Evolutionary conservation across 2,329 filamentous ascomycete species (phyloP).

Genomic region (Cercospora berteroae): DNA sequence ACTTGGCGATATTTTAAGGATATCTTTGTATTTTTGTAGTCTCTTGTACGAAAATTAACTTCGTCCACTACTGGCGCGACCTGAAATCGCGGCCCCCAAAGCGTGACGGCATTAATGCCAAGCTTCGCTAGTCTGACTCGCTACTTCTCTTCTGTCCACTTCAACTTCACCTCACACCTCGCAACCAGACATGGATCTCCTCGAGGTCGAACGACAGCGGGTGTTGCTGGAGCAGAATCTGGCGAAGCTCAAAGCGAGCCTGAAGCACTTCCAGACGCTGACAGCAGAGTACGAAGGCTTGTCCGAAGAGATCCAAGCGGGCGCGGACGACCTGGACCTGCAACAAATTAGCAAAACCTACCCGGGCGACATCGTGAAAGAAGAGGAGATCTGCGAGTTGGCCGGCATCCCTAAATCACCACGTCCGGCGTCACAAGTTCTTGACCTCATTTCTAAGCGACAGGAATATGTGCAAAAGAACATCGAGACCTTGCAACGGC

Average conservation of each 20-base stretch:
- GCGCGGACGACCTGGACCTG: slow-evolving; percentile 38
- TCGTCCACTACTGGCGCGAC: not conserved
- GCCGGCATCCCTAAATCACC: slow-evolving; percentile 47
- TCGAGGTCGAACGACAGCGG: slow-evolving; percentile 72
- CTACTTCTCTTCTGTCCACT: slow-evolving; percentile 3
- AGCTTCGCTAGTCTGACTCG: slow-evolving; percentile 1
- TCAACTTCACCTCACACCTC: slow-evolving; percentile 4
- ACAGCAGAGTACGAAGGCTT: slow-evolving; percentile 89
- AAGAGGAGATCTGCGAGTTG: slow-evolving; percentile 58
- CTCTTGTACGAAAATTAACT: not conserved
- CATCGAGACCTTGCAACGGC: slow-evolving; percentile 69
- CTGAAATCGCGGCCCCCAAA: not conserved
- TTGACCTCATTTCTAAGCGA: slow-evolving; percentile 67
- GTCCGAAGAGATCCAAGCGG: slow-evolving; percentile 71
- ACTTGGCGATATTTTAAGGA: not conserved
- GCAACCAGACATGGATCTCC: slow-evolving; percentile 44
- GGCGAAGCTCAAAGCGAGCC: slow-evolving; percentile 67
- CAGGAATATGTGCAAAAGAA: slow-evolving; percentile 90
- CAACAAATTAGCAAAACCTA: slow-evolving; percentile 55
- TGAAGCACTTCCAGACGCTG: slow-evolving; percentile 87
- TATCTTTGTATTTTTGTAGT: not conserved
- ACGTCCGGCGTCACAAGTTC: slow-evolving; percentile 61
- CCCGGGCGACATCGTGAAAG: slow-evolving; percentile 62
- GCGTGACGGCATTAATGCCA: not conserved
- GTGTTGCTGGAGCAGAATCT: slow-evolving; percentile 73